Conservation (phyloP, 768 basidiomycete species). For the Coprinellus micaceus region DNA sequence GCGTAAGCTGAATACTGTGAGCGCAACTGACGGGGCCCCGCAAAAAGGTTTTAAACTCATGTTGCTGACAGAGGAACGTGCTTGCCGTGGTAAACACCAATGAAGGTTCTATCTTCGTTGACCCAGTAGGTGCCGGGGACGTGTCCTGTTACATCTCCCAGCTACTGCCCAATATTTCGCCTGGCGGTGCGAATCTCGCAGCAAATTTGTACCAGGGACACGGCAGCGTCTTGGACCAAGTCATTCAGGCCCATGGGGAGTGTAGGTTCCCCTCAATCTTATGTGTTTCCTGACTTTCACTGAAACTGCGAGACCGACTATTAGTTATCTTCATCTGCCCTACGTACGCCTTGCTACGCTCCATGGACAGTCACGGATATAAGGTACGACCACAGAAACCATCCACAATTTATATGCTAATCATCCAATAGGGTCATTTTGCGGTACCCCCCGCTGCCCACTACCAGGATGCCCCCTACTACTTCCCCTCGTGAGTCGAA, state of each 20-base stretch:
- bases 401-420: background rate
- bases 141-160: conserved; percentile 28
- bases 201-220: conserved; percentile 1
- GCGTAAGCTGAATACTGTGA: conserved; percentile 41
- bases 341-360: conserved; percentile 33
- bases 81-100: conserved; percentile 36
- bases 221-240: conserved; percentile 9
- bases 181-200: conserved; percentile 17
- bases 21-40: too few species aligned
- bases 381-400: conserved; percentile 23
- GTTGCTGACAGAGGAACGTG: conserved; percentile 22
- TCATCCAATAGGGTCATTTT: conserved; percentile 32
- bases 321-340: conserved; percentile 45
- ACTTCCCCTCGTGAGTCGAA: conserved; percentile 39
- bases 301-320: too few species aligned
- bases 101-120: conserved; percentile 37
- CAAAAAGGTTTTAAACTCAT: conserved; percentile 3
- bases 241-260: conserved; percentile 6
- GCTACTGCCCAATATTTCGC: conserved; percentile 36
- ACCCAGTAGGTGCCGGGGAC: conserved; percentile 19
- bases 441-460: conserved; percentile 41
- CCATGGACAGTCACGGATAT: conserved; percentile 27
- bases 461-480: conserved; percentile 34
- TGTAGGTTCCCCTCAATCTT: background rate
- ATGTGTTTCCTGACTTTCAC: background rate